A percentile compares a stretch with the other conserved stretches of the same genome.
phyloP scores from a whole-genome alignment of 2,329 filamentous ascomycete species.

The Catunica adiposa region DNA sequence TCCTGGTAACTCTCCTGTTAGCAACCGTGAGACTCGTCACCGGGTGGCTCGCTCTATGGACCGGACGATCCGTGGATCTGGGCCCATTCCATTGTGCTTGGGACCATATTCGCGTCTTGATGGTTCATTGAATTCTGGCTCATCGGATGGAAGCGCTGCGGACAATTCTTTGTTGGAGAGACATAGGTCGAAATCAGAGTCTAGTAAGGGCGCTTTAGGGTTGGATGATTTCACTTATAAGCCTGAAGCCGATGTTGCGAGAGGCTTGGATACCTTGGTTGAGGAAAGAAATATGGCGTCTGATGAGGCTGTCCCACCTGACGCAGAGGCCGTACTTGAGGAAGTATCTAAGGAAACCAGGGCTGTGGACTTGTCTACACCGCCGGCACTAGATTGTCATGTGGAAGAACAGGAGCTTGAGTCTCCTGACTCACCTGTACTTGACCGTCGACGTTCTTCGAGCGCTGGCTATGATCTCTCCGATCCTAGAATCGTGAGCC shows the following conservation, averaged over 20 bases:
- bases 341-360: background rate
- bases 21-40: conserved; percentile 20
- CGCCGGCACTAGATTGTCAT: background rate
- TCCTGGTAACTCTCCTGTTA: conserved; percentile 5
- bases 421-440: background rate
- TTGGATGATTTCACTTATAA: background rate
- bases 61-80: conserved; percentile 9
- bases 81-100: conserved; percentile 19
- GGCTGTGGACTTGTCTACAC: background rate
- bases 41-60: conserved; percentile 22
- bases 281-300: conserved; percentile 1
- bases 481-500: background rate
- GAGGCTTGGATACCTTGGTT: background rate
- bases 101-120: conserved; percentile 21
- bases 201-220: background rate
- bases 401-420: background rate
- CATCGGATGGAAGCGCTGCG: background rate
- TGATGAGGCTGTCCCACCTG: conserved; percentile 20
- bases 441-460: background rate
- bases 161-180: background rate
- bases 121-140: background rate
- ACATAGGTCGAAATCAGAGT: conserved; percentile 3
- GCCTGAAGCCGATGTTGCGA: no score
- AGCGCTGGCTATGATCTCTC: conserved; percentile 14
- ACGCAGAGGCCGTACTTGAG: no score